Evolutionary conservation across 768 basidiomycete genomes (phyloP), one percentile per base, ranked within the genome.

Genomic region (Leccinellum luteum): DNA sequence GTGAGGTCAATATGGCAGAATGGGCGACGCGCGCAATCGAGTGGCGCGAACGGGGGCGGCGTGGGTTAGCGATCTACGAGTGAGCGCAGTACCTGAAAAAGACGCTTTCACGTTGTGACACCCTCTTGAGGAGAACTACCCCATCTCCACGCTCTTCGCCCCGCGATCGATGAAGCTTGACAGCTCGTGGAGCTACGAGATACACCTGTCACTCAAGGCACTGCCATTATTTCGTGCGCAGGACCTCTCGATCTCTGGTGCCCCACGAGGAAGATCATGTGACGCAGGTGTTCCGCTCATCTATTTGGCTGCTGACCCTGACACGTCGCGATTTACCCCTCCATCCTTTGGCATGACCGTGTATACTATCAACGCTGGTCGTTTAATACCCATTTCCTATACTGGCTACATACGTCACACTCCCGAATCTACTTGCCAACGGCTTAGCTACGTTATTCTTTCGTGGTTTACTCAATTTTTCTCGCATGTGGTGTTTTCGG

Each of bases 1-100:
- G 84, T 6, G 74, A 85, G 7, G 90, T 94, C 17, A 89, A 96
- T 68, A 94, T 97, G 92, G 79, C 78, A 31, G 82, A 76, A 12
- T 98, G 94, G 94, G 90, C 94, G 12, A 76, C 76, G 21, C 70
- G 68, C 31, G 87, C 89, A 1, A 68, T 81, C 48, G 65, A 69
- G 44, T 72, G 72, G 71, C 67, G 71, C 41, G 72, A 75, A 5
- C 60, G 68, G 51, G 63, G 68, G 25, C 60, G 57, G 52, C 64
- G 62, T 44, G 63, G 57, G 48, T 47, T 52, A 50, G 47, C 59
- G n/a, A 31, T 61, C 47, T 62, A 63, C 32, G 67, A 71, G 63
- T 70, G 58, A 70, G 65, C 63, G 4, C 54, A 32, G 25, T 60
- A 31, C 44, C 57, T 35, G 44, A 17, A 34, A 19, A 38, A 30